Evolutionary conservation across 345 rosid genomes (phyloP).

Genomic region (Sonneratia alba): DNA sequence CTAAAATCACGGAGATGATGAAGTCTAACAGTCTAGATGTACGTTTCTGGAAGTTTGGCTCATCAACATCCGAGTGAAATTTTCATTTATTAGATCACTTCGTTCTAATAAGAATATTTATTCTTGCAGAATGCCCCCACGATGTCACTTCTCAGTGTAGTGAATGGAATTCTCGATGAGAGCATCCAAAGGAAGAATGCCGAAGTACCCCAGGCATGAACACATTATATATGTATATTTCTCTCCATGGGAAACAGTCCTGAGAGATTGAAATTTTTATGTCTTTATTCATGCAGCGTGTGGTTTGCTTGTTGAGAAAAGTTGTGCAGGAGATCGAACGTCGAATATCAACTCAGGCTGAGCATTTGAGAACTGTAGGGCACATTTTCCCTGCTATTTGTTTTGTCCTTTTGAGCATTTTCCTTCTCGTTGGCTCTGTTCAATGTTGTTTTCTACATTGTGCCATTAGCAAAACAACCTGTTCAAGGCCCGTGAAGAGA

Average conservation of each 20-base stretch:
- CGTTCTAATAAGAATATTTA: too few relatives aligned
- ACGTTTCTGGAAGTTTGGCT: conserved; percentile 1
- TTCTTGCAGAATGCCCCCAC: conserved; percentile 82
- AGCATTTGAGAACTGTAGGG: conserved; percentile 76
- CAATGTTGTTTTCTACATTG: conserved; percentile 1
- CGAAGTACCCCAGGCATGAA: conserved; percentile 80
- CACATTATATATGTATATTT: neutral
- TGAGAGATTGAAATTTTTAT: neutral
- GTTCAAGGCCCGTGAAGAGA: conserved; percentile 83
- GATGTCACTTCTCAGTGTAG: conserved; percentile 76
- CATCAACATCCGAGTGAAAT: neutral
- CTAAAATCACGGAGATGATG: conserved; percentile 89
- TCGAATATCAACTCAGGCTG: conserved; percentile 96
- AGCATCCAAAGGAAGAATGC: conserved; percentile 67
- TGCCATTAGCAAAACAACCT: conserved; percentile 77
- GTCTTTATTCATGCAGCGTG: conserved; percentile 51
- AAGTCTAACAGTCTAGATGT: conserved; percentile 76
- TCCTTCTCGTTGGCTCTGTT: neutral
- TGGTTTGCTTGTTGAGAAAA: conserved; percentile 67
- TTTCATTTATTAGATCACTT: too few relatives aligned
- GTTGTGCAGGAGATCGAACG: conserved; percentile 94
- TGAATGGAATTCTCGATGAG: conserved; percentile 85
- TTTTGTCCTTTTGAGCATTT: neutral
- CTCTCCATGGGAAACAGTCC: neutral
- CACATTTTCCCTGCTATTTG: neutral